phyloP scores from a whole-genome alignment of 2,329 filamentous ascomycete species.

The Rhexocercosporidium sp. region DNA sequence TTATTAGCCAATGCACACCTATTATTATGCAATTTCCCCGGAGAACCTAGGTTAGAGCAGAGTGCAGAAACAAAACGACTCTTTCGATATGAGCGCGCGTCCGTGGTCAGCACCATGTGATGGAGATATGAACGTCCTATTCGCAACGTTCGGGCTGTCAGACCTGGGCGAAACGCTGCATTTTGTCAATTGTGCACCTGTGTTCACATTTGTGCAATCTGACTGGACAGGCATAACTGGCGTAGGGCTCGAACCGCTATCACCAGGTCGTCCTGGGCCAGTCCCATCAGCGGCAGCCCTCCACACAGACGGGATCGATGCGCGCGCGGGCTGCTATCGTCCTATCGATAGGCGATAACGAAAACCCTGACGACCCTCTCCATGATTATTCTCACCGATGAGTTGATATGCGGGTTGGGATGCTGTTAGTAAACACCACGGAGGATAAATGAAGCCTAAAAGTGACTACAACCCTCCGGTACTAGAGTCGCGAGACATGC shows the following conservation, averaged over 20 bases:
- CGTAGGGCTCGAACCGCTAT: slow-evolving; percentile 17
- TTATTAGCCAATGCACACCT: slow-evolving; percentile 20
- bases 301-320: slow-evolving; percentile 16
- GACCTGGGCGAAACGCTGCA: slow-evolving; percentile 28
- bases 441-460: background rate
- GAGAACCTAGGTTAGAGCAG: too few relatives aligned
- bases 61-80: slow-evolving; percentile 20
- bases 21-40: slow-evolving; percentile 28
- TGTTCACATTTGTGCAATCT: slow-evolving; percentile 17
- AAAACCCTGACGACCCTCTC: background rate
- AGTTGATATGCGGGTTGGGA: background rate
- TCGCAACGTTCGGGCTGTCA: slow-evolving; percentile 21
- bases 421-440: background rate
- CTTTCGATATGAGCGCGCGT: slow-evolving; percentile 18
- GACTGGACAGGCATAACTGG: background rate
- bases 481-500: background rate
- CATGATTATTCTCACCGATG: background rate
- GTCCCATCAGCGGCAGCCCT: background rate
- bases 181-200: slow-evolving; percentile 16
- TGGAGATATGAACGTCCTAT: slow-evolving; percentile 6
- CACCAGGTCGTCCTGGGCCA: slow-evolving; percentile 12
- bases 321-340: slow-evolving; percentile 26
- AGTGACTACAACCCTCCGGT: background rate
- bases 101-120: slow-evolving; percentile 25
- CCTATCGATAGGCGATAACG: slow-evolving; percentile 25